A percentile compares a stretch with the other conserved stretches of the same genome.
These are phyloP conservation scores for Geotrichum histeridarum DNA, from an alignment of 1,139 yeast genomes.

Conservation along the genomic window DNA sequence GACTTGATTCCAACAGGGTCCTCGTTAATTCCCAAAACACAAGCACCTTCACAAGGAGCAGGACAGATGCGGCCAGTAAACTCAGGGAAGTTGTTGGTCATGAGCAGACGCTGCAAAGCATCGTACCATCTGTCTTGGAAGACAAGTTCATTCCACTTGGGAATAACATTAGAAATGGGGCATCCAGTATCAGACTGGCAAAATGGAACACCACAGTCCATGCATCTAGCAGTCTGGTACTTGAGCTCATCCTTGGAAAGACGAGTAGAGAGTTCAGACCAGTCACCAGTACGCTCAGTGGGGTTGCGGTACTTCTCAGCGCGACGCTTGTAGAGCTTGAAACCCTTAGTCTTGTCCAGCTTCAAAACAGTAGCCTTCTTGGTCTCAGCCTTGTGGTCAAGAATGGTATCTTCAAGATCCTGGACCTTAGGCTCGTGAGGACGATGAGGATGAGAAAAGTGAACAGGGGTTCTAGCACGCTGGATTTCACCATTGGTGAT, in stretches of 20 bases:
- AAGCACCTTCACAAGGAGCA: slow-evolving; percentile 98
- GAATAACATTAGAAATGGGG: slow-evolving; percentile 93
- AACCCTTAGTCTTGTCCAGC: slow-evolving; percentile 79
- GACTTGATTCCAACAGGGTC: slow-evolving; percentile 96
- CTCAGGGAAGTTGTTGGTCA: slow-evolving; percentile 98
- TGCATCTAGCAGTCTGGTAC: slow-evolving; percentile 95
- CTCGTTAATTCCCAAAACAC: slow-evolving; percentile 88
- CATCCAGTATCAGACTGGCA: slow-evolving; percentile 98
- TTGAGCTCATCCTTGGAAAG: slow-evolving; percentile 79
- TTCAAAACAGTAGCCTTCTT: slow-evolving; percentile 53
- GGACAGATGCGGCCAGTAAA: slow-evolving; percentile 98
- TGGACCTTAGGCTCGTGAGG: slow-evolving; percentile 75
- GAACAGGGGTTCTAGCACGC: slow-evolving; percentile 26
- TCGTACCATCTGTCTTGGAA: slow-evolving; percentile 93
- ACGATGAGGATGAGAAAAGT: slow-evolving; percentile 23
- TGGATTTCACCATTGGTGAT: slow-evolving; percentile 77
- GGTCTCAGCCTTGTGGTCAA: slow-evolving; percentile 60
- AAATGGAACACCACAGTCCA: slow-evolving; percentile 99
- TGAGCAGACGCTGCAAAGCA: slow-evolving; percentile 83
- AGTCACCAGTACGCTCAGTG: slow-evolving; percentile 71
- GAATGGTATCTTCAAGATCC: slow-evolving; percentile 84
- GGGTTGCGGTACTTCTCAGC: slow-evolving; percentile 81
- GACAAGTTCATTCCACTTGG: slow-evolving; percentile 95
- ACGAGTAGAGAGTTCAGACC: slow-evolving; percentile 85
- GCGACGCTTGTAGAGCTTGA: slow-evolving; percentile 87